Evolutionary conservation across 352 stramenopile species (phyloP), one percentile per base, ranked within the genome.

Genomic region (Phytophthora pluvialis): DNA sequence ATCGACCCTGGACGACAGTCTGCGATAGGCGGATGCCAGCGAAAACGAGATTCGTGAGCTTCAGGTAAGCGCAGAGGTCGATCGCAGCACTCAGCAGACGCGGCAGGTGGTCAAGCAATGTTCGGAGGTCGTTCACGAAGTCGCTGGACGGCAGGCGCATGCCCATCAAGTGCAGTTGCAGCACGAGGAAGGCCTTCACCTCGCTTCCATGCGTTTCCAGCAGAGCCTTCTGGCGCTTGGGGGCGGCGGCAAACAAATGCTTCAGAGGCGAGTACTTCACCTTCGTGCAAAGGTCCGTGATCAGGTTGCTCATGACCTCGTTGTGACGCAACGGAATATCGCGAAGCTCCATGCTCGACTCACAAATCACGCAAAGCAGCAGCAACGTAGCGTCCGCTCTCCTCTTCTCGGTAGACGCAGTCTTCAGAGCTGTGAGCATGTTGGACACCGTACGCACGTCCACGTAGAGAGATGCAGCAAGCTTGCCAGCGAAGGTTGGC

Each of bases 251-350:
- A 29, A 86, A 90, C 46, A 93, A 60, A 53, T 84, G 45, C 28
- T 78, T 85, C 42, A 91, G 50, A 0, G 84, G 84, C 7, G 84
- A 90, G 29, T 77, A 88, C 35, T 66, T 73, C 21, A 93, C 84
- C 31, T 84, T 80, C 0, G 64, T 70, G 48, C 80, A 89, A 18
- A 91, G 46, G 36, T 91, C 79, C 0, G 46, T 26, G 18, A 89
- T 71, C 1, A 93, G 53, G 15, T 83, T 73, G 48, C 80, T 91
- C 66, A 96, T 79, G 63, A 99, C 91, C 78, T 99, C 98, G 66
- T 99, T 99, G 74, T 99, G 98, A 4, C 98, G 91, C 36, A 99
- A 84, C 25, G 98, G 98, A 42, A 89, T 81, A 8, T 99, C 95
- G 64, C 91, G 85, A 60, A 99, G 98, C 78, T 99, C 98, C 52